Conservation (phyloP, 1,284 basidiomycete genomes). For the Apiotrichum gracile region DNA sequence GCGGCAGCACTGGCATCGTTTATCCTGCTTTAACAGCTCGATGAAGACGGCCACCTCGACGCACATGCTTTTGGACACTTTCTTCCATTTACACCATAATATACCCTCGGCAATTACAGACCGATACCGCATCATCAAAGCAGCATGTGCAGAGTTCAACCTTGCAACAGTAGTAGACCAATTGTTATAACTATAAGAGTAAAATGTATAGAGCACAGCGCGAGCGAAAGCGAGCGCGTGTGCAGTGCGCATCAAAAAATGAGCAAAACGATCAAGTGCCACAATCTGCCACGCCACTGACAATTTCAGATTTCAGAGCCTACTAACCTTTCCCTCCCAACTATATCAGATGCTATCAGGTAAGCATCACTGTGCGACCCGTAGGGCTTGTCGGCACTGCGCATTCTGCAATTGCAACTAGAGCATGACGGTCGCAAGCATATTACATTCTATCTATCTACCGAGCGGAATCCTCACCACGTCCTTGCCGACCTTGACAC, state of each 20-base stretch:
- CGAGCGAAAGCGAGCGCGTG: too few relatives aligned
- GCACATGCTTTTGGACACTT: neutral
- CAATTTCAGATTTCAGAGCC: too few relatives aligned
- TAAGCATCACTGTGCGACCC: too few relatives aligned
- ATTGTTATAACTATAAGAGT: neutral
- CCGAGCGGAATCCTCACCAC: constrained; percentile 14
- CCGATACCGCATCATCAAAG: neutral
- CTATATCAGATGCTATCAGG: too few relatives aligned
- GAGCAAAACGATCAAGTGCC: too few relatives aligned
- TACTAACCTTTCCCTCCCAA: too few relatives aligned
- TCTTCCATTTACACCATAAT: neutral
- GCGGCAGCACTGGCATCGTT: neutral
- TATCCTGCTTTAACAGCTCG: neutral
- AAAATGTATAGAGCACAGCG: too few relatives aligned
- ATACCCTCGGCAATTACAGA: neutral
- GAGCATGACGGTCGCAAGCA: too few relatives aligned
- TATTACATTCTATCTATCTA: neutral
- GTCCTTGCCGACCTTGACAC: constrained; percentile 35
- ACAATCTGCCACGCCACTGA: too few relatives aligned
- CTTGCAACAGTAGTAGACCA: constrained; percentile 1
- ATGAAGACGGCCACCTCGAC: neutral
- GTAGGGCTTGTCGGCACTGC: too few relatives aligned
- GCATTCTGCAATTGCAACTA: too few relatives aligned
- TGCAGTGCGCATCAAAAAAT: neutral
- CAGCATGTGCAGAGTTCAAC: constrained; percentile 1